phyloP scores from a whole-genome alignment of 2,329 filamentous ascomycete species.

The Cladosporium sp. region DNA sequence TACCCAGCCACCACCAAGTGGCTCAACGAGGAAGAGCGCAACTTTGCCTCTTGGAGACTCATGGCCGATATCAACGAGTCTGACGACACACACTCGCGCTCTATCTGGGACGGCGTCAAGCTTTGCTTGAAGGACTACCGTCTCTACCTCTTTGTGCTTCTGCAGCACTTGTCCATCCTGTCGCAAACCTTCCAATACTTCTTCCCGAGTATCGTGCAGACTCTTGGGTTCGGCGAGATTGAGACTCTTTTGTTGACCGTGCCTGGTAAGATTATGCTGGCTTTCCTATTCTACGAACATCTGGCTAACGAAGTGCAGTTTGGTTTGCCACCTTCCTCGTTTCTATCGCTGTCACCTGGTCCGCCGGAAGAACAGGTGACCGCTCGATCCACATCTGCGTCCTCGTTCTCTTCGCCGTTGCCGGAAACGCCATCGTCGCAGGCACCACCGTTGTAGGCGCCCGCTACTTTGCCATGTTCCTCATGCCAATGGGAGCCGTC shows the following conservation, averaged over 20 bases:
- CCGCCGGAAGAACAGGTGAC: conserved; percentile 51
- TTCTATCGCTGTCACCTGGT: conserved; percentile 51
- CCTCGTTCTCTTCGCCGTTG: conserved; percentile 49
- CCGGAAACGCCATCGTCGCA: conserved; percentile 54
- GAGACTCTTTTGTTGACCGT: conserved; percentile 53
- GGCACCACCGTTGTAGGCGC: conserved; percentile 47
- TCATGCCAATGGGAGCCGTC: conserved; percentile 30
- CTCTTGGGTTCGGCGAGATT: conserved; percentile 53
- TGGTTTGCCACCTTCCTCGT: conserved; percentile 54
- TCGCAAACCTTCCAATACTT: conserved; percentile 60
- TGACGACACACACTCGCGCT: conserved; percentile 36
- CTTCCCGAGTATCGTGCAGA: conserved; percentile 60
- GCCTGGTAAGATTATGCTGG: conserved; percentile 10
- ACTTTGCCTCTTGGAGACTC: conserved; percentile 50
- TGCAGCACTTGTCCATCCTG: conserved; percentile 50
- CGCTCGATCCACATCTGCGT: conserved; percentile 52
- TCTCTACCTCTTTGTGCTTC: conserved; percentile 50
- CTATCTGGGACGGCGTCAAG: conserved; percentile 45
- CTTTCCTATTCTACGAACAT: neutral
- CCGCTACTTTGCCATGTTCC: conserved; percentile 59
- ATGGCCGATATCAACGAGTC: conserved; percentile 46
- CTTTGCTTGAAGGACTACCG: conserved; percentile 47
- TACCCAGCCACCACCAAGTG: conserved; percentile 52
- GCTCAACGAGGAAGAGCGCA: conserved; percentile 49
- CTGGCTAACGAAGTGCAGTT: conserved; percentile 31